A percentile compares a stretch with the other conserved stretches of the same genome.
Conservation (phyloP, 306 rosid genomes). For the Datisca glomerata region DNA sequence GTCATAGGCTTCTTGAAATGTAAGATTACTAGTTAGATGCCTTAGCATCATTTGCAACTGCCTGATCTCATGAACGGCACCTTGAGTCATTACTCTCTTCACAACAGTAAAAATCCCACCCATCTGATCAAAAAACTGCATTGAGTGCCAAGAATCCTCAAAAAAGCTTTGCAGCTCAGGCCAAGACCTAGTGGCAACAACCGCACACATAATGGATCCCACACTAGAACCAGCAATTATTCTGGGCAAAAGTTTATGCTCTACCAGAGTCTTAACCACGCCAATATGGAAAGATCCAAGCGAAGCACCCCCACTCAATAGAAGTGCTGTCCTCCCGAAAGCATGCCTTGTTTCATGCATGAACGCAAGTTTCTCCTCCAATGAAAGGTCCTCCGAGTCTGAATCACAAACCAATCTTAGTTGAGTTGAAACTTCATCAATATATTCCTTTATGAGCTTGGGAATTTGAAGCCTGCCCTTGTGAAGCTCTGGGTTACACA, state of each 20-base stretch:
- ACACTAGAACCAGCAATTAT: conserved; percentile 97
- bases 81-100: conserved; percentile 66
- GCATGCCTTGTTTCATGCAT: conserved; percentile 96
- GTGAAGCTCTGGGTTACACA: conserved; percentile 91
- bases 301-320: conserved; percentile 96
- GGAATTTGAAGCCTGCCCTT: conserved; percentile 88
- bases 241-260: conserved; percentile 86
- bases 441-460: conserved; percentile 74
- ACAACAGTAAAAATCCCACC: conserved; percentile 88
- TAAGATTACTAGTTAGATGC: conserved; percentile 79
- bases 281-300: conserved; percentile 92
- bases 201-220: conserved; percentile 88
- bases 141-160: conserved; percentile 76
- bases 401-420: conserved; percentile 86
- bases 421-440: conserved; percentile 78
- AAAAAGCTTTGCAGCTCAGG: conserved; percentile 92
- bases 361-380: conserved; percentile 85
- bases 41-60: conserved; percentile 88
- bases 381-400: conserved; percentile 67
- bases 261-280: conserved; percentile 73
- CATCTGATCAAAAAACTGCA: conserved; percentile 85
- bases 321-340: conserved; percentile 91
- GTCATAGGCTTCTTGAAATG: conserved; percentile 97
- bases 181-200: conserved; percentile 96
- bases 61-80: conserved; percentile 92